Percentiles rank a stretch among this genome's conserved stretches.
phyloP scores from a whole-genome alignment of 2,329 filamentous ascomycete genomes.

The Lasiodiplodia gonubiensis region DNA sequence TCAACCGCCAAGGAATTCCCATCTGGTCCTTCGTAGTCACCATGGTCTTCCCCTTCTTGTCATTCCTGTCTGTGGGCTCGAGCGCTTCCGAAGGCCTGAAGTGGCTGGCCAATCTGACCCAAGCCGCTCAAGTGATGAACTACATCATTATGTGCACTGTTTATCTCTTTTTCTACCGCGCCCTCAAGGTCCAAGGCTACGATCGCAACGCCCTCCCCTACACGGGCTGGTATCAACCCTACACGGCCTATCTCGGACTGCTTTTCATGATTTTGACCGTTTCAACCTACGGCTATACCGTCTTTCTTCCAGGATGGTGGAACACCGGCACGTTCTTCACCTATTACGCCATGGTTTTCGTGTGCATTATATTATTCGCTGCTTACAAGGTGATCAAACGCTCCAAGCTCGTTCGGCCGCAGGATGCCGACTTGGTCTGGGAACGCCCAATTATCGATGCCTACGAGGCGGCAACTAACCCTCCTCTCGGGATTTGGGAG shows the following conservation, averaged over 20 bases:
- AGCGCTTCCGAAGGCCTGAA: constrained; percentile 39
- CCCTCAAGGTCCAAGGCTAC: constrained; percentile 53
- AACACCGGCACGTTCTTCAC: constrained; percentile 58
- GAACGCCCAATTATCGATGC: constrained; percentile 49
- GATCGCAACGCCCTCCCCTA: constrained; percentile 54
- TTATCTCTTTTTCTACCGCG: constrained; percentile 61
- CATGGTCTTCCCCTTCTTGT: constrained; percentile 45
- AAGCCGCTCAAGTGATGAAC: constrained; percentile 65
- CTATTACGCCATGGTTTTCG: constrained; percentile 57
- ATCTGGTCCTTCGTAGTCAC: constrained; percentile 63
- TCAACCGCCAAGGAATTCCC: constrained; percentile 65
- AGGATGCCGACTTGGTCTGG: constrained; percentile 56
- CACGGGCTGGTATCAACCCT: constrained; percentile 56
- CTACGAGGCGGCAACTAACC: constrained; percentile 43
- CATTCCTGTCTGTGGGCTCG: constrained; percentile 42
- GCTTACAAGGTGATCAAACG: constrained; percentile 69
- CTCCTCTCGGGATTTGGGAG: constrained; percentile 46
- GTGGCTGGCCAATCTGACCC: constrained; percentile 58
- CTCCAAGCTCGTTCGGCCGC: constrained; percentile 60
- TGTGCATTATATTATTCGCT: constrained; percentile 55
- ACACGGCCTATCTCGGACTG: constrained; percentile 57
- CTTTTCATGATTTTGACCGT: constrained; percentile 56
- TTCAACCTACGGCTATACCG: constrained; percentile 60
- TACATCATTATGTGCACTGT: constrained; percentile 63
- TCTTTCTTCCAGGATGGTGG: constrained; percentile 56